These are phyloP conservation scores for Firmiana major DNA, from an alignment of 345 rosid species.

Conservation along the genomic window DNA sequence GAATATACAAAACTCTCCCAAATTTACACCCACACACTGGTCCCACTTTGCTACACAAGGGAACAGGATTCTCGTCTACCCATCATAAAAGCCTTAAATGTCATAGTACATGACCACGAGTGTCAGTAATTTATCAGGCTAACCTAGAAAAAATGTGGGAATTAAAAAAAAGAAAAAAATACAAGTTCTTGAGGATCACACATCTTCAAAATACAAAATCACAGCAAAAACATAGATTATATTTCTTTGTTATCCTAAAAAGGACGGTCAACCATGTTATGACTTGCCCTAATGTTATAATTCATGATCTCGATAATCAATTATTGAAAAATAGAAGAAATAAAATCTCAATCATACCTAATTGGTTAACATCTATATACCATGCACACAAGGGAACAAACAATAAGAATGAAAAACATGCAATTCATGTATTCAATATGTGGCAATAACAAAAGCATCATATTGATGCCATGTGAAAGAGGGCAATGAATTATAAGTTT, in stretches of 20 bases:
- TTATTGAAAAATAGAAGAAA: neutral
- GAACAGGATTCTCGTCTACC: neutral
- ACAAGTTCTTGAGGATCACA: neutral
- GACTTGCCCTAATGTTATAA: neutral
- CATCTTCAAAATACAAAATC: neutral
- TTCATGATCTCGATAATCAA: neutral
- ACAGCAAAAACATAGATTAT: neutral
- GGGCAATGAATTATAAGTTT: neutral
- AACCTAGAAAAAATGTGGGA: neutral
- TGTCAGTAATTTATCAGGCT: neutral
- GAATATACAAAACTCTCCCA: neutral
- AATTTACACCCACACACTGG: neutral
- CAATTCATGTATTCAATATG: neutral
- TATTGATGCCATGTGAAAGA: neutral
- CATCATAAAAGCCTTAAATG: neutral
- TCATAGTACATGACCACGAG: neutral
- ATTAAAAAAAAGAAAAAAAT: neutral
- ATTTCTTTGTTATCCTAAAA: neutral
- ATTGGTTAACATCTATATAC: neutral
- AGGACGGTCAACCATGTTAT: neutral
- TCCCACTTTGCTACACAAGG: neutral
- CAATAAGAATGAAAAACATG: neutral
- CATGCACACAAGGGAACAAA: neutral
- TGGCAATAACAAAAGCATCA: neutral
- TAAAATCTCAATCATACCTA: neutral